Conservation (phyloP, 148 eudicot species). For the Linanthus parryae region DNA sequence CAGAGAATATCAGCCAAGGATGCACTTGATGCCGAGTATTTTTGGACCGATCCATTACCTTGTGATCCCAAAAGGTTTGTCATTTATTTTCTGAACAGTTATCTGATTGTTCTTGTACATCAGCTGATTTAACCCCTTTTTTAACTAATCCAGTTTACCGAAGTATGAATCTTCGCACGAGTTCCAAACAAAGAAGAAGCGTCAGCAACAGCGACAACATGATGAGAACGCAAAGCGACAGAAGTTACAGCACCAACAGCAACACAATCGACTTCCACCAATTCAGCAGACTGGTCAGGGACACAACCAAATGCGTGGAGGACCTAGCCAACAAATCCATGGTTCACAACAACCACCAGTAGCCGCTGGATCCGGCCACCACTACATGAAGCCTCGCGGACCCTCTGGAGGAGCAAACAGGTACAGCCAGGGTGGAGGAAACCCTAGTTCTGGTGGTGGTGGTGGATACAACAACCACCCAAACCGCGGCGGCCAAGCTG, state of each 20-base stretch:
- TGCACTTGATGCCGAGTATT: constrained; percentile 94
- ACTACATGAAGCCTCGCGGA: constrained; percentile 64
- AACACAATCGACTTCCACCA: constrained; percentile 61
- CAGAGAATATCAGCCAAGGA: constrained; percentile 88
- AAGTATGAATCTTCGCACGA: constrained; percentile 84
- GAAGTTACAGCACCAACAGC: constrained; percentile 71
- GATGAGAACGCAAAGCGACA: constrained; percentile 82
- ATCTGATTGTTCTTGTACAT: neutral
- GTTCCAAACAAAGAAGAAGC: constrained; percentile 81
- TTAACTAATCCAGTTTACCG: constrained; percentile 82
- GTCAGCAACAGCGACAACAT: constrained; percentile 76
- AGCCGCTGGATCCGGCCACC: constrained; percentile 53
- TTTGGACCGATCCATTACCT: constrained; percentile 88
- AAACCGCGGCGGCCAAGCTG: constrained; percentile 50
- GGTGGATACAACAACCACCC: constrained; percentile 46
- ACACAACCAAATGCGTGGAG: constrained; percentile 49
- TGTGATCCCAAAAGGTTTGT: constrained; percentile 86
- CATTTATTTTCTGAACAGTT: constrained; percentile 3
- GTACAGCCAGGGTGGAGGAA: constrained; percentile 47
- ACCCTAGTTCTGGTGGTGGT: constrained; percentile 24
- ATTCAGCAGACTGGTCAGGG: constrained; percentile 62
- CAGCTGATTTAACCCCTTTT: no score
- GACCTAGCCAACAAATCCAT: constrained; percentile 55
- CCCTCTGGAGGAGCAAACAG: constrained; percentile 57
- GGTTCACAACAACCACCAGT: constrained; percentile 47